Evolutionary conservation across 257 asterid species (phyloP), one percentile per base, ranked within the genome.

Genomic region (Fraxinus quadrangulata): DNA sequence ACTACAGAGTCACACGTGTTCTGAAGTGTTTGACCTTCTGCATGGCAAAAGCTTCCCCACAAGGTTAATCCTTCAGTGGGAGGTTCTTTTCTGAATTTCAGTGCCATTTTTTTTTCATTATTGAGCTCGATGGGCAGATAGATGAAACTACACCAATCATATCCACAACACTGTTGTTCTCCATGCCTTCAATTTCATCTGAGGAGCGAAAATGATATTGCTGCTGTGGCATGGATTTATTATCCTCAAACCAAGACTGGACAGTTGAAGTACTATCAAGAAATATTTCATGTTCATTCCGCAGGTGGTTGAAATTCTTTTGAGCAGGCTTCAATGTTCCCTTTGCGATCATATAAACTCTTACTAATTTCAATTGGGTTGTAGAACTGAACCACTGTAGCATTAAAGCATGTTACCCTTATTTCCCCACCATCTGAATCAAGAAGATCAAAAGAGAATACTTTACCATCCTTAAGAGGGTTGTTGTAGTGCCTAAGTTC

Each of bases 391-490:
- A 89, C 97, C 3, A 92, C 99, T 81, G 85, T 94, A 37, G 94
- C 87, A 86, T 93, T 95, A 88, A 95, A 95, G 89, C 98, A 95
- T 23, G 98, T 95, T 3, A 85, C 96, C 84, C 93, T 88, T 84
- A 95, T 95, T 85, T 95, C 97, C 73, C 97, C 97, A 61, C 97
- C 95, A 63, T 89, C 90, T 67, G 96, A 83, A 83, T 95, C 99
- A 78, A 95, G 94, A 80, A 95, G 94, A 85, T 95, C 99, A 78
- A 95, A 95, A 26, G 97, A 90, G 81, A 94, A 92, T 47, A 94
- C 97, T 86, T 92, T 94, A 63, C 99, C 99, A 72, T 91, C 96
- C 78, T 98, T 97, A 34, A 91, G 87, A 56, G 86, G 42, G 87
- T 90, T 92, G 81, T 68, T 91, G 80, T 87, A 95, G 75, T 79